These are phyloP conservation scores for Colletotrichum agaves DNA, from an alignment of 2,329 filamentous ascomycete genomes.

Conservation along the genomic window DNA sequence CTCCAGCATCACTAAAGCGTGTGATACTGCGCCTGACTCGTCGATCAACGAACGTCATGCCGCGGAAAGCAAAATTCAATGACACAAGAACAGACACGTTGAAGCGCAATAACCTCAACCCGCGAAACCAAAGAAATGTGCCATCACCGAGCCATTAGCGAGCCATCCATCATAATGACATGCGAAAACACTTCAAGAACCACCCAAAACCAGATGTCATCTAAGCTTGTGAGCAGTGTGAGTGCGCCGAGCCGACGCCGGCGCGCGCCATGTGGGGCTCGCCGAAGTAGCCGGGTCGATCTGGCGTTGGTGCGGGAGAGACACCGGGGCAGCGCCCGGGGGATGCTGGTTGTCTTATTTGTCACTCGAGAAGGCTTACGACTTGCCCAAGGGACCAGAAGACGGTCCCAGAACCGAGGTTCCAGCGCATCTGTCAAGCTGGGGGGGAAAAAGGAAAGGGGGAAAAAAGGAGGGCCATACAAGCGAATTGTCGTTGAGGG, in stretches of 20 bases:
- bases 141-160: background rate
- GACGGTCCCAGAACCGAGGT: background rate
- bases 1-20: no score
- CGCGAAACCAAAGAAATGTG: background rate
- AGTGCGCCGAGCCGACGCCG: slow-evolving; percentile 18
- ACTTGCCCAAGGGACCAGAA: background rate
- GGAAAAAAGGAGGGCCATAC: no score
- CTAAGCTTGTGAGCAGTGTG: background rate
- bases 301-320: slow-evolving; percentile 15
- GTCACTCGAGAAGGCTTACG: background rate
- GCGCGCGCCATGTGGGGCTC: slow-evolving; percentile 16
- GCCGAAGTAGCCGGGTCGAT: slow-evolving; percentile 21
- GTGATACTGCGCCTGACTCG: background rate
- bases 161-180: slow-evolving; percentile 24
- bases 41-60: background rate
- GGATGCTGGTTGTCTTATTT: slow-evolving; percentile 10
- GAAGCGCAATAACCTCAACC: no score
- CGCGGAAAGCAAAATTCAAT: background rate
- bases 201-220: background rate
- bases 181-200: background rate
- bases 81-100: background rate
- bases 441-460: background rate
- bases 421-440: slow-evolving; percentile 14
- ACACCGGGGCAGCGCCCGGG: background rate
- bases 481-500: background rate